A percentile compares a stretch with the other conserved stretches of the same genome.
Evolutionary conservation across 176 grass and related monocot genomes (phyloP).

Genomic region (Carex littledalei): DNA sequence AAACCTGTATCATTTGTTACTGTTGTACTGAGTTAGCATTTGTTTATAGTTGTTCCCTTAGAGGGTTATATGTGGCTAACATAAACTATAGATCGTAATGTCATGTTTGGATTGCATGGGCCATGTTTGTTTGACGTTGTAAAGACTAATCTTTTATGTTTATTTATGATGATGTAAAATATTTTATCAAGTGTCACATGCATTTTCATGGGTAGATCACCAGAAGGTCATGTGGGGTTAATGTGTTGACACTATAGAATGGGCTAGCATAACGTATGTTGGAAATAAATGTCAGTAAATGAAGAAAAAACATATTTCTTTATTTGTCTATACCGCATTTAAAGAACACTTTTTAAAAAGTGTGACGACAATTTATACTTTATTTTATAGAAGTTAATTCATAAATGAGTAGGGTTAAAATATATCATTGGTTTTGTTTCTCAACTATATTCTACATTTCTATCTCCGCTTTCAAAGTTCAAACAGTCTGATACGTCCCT

Average conservation of each 20-base stretch:
- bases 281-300: not conserved
- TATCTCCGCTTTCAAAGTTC: no score
- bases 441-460: no score
- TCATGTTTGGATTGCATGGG: not conserved
- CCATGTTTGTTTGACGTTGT: not conserved
- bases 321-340: not conserved
- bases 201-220: not conserved
- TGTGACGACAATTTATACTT: no score
- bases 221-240: not conserved
- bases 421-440: no score
- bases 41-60: constrained; percentile 6
- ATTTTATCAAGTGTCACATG: not conserved
- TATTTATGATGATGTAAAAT: not conserved
- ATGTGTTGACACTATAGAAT: not conserved
- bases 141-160: constrained; percentile 6
- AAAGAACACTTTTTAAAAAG: not conserved
- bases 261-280: not conserved
- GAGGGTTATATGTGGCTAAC: constrained; percentile 14
- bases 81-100: not conserved
- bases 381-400: no score
- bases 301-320: not conserved
- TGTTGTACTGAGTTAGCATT: constrained; percentile 6
- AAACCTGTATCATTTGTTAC: constrained; percentile 6
- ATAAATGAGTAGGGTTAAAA: no score
- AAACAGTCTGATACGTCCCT: no score